Conservation (phyloP, 805 yeast genomes). For the Candida patagonica region DNA sequence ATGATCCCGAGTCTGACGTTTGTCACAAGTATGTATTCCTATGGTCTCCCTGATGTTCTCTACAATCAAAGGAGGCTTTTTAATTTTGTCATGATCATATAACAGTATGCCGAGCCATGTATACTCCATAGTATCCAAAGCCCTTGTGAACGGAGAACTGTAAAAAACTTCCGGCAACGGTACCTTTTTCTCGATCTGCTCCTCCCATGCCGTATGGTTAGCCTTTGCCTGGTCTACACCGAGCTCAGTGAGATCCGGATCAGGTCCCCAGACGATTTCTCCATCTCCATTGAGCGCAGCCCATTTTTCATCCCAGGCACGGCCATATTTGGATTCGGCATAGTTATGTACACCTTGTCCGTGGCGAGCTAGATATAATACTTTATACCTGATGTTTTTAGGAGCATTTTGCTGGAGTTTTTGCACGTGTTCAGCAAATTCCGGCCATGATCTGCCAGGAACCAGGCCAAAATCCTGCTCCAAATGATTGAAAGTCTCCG, state of each 20-base stretch:
- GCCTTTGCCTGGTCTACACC: constrained; percentile 39
- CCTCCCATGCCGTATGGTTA: constrained; percentile 34
- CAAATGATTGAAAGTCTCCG: constrained; percentile 33
- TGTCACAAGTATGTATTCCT: constrained; percentile 45
- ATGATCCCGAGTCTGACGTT: constrained; percentile 31
- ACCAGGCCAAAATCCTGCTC: constrained; percentile 36
- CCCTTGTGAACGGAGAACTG: constrained; percentile 44
- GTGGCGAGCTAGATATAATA: constrained; percentile 42
- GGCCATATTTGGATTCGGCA: constrained; percentile 39
- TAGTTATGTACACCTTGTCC: constrained; percentile 47
- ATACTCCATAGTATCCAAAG: constrained; percentile 39
- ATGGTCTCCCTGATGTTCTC: constrained; percentile 42
- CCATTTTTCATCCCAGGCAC: constrained; percentile 39
- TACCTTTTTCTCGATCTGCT: constrained; percentile 26
- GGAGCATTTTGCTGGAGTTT: constrained; percentile 28
- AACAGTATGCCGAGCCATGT: constrained; percentile 36
- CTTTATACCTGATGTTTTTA: constrained; percentile 31
- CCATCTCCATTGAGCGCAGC: constrained; percentile 38
- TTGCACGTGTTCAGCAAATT: constrained; percentile 25
- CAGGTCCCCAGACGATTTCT: constrained; percentile 38
- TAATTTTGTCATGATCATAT: constrained; percentile 1
- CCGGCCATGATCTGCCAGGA: constrained; percentile 27
- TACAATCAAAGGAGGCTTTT: constrained; percentile 31
- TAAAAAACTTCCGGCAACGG: constrained; percentile 36
- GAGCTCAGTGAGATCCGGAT: constrained; percentile 39